These are phyloP conservation scores for Teratosphaeriaceae sp. DNA, from an alignment of 2,329 filamentous ascomycete species.

Conservation along the genomic window DNA sequence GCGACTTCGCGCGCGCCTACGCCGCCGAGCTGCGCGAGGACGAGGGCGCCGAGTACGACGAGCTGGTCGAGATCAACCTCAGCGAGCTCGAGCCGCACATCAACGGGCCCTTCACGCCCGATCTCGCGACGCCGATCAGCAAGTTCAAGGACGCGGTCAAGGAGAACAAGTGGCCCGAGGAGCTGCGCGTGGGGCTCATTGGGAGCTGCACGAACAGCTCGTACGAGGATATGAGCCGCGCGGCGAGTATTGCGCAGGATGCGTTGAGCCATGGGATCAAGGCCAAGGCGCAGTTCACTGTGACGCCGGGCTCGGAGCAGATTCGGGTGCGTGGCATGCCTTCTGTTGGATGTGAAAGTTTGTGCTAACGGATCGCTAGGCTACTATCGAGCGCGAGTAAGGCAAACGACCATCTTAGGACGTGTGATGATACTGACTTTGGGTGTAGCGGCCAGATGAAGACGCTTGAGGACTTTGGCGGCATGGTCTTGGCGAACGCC, in stretches of 20 bases:
- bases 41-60: constrained; percentile 87
- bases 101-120: constrained; percentile 97
- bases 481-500: constrained; percentile 89
- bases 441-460: constrained; percentile 66
- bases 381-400: constrained; percentile 7
- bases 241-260: constrained; percentile 83
- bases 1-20: constrained; percentile 80
- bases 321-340: constrained; percentile 54
- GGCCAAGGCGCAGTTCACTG: constrained; percentile 86
- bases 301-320: constrained; percentile 95
- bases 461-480: constrained; percentile 95
- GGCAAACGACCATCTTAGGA: not conserved
- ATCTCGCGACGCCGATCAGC: constrained; percentile 94
- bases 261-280: constrained; percentile 90
- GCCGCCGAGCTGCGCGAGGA: constrained; percentile 81
- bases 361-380: not conserved
- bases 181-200: constrained; percentile 93
- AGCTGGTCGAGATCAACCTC: constrained; percentile 94
- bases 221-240: constrained; percentile 87
- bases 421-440: constrained; percentile 60
- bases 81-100: constrained; percentile 93
- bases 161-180: constrained; percentile 91
- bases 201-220: constrained; percentile 96
- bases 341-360: not conserved
- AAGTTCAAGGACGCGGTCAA: constrained; percentile 94